Evolutionary conservation across 306 rosid genomes (phyloP).

Genomic region (Quillaja saponaria): DNA sequence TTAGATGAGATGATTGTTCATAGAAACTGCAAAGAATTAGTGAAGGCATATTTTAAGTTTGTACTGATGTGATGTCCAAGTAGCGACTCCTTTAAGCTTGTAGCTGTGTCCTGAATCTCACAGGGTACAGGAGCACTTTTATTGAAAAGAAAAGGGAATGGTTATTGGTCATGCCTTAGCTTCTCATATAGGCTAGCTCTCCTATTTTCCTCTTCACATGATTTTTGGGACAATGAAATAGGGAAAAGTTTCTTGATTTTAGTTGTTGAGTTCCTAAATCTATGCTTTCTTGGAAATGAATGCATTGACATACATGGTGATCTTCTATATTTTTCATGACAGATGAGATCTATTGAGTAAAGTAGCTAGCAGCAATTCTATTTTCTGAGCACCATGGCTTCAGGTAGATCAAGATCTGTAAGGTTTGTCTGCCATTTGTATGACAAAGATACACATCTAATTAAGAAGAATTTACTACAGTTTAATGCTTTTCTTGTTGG

Average conservation of each 20-base stretch:
- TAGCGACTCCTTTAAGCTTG: conserved; percentile 26
- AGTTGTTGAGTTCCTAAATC: conserved; percentile 32
- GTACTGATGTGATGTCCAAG: conserved; percentile 39
- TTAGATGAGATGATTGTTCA: too few relatives aligned
- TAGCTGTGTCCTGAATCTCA: conserved; percentile 31
- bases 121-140: conserved; percentile 37
- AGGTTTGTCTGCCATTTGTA: conserved; percentile 39
- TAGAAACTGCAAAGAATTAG: too few relatives aligned
- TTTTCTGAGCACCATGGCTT: conserved; percentile 33
- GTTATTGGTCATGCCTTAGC: conserved; percentile 1
- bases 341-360: conserved; percentile 25
- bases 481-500: neutral
- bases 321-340: conserved; percentile 21
- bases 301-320: neutral
- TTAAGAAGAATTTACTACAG: neutral
- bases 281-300: conserved; percentile 11
- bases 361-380: neutral
- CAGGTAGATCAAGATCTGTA: conserved; percentile 44
- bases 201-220: conserved; percentile 48
- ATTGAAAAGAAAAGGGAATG: conserved; percentile 7
- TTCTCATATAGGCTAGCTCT: conserved; percentile 2
- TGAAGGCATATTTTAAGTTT: too few relatives aligned
- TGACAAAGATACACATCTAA: neutral
- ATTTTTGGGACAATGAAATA: conserved; percentile 28
- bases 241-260: conserved; percentile 16